Percentiles rank a stretch among this genome's conserved stretches.
phyloP scores from a whole-genome alignment of 2,329 filamentous ascomycete species.

The Corniculantispora saksenae region DNA sequence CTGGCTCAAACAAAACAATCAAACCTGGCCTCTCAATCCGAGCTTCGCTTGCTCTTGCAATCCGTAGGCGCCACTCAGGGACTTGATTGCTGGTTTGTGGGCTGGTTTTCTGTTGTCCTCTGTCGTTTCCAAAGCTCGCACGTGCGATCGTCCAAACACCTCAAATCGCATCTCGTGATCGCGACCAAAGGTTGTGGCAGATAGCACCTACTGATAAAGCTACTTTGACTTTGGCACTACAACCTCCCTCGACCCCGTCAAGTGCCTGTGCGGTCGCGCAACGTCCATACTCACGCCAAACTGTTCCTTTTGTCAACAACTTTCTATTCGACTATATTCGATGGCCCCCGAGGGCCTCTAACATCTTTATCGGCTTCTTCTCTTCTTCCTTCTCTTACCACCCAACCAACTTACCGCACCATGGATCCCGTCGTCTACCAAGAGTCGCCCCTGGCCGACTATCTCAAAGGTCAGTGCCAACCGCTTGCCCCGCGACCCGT shows the following conservation, averaged over 20 bases:
- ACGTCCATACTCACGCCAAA: neutral
- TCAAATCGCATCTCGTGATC: neutral
- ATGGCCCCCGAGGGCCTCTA: neutral
- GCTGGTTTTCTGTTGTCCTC: neutral
- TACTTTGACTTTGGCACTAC: conserved; percentile 2
- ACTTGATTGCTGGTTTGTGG: conserved; percentile 13
- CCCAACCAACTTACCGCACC: neutral
- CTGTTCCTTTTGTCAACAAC: conserved; percentile 11
- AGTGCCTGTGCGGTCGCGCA: conserved; percentile 10
- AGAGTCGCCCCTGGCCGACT: conserved; percentile 83
- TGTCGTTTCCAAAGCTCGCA: neutral
- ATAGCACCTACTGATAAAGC: conserved; percentile 2
- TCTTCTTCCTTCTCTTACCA: neutral
- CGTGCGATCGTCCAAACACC: neutral
- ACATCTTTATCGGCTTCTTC: neutral
- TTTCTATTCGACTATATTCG: neutral
- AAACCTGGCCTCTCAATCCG: conserved; percentile 12
- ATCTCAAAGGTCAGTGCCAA: conserved; percentile 71
- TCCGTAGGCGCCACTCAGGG: neutral
- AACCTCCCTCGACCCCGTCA: neutral
- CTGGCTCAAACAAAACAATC: conserved; percentile 11
- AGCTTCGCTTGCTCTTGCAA: neutral
- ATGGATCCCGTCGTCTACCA: conserved; percentile 91
- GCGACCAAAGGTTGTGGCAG: conserved; percentile 3
- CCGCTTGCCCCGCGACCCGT: neutral